A percentile compares a stretch with the other conserved stretches of the same genome.
Conservation (phyloP, 1,139 yeast species). For the Geotrichum phurueaensis region DNA sequence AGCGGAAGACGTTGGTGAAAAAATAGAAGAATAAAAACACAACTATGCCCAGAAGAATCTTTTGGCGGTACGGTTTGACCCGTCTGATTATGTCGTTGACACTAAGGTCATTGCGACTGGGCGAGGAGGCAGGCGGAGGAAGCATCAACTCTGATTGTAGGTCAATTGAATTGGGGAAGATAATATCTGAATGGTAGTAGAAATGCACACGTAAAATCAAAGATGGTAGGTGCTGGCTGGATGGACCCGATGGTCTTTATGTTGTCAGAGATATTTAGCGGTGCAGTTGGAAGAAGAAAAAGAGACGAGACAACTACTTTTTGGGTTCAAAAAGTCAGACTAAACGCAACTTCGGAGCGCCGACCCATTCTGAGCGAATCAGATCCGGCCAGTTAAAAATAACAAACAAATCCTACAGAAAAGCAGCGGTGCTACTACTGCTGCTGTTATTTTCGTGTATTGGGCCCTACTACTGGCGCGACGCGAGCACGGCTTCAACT, state of each 20-base stretch:
- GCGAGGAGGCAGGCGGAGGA: constrained; percentile 12
- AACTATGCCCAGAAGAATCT: constrained; percentile 1
- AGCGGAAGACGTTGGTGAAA: constrained; percentile 11
- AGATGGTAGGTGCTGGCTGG: not conserved
- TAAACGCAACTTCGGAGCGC: not conserved
- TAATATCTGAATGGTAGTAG: not conserved
- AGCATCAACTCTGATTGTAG: constrained; percentile 3
- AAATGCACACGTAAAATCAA: not conserved
- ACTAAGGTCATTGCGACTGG: constrained; percentile 9
- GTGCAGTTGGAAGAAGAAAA: not conserved
- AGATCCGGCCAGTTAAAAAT: not conserved
- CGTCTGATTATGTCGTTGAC: constrained; percentile 3
- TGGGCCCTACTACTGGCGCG: not conserved
- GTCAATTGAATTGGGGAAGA: not conserved
- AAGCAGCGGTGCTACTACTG: not conserved
- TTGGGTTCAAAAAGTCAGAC: not conserved
- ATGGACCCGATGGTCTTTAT: not conserved
- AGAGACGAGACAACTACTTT: not conserved
- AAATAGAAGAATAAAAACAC: constrained; percentile 6
- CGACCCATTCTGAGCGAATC: not conserved
- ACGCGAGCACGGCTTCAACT: not conserved
- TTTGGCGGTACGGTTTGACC: constrained; percentile 2
- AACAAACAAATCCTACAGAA: not conserved
- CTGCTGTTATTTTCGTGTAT: not conserved
- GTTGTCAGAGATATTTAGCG: not conserved